Base-by-base conservation (phyloP, 2,329 filamentous ascomycete genomes). In the Falciphora oryzae region DNA sequence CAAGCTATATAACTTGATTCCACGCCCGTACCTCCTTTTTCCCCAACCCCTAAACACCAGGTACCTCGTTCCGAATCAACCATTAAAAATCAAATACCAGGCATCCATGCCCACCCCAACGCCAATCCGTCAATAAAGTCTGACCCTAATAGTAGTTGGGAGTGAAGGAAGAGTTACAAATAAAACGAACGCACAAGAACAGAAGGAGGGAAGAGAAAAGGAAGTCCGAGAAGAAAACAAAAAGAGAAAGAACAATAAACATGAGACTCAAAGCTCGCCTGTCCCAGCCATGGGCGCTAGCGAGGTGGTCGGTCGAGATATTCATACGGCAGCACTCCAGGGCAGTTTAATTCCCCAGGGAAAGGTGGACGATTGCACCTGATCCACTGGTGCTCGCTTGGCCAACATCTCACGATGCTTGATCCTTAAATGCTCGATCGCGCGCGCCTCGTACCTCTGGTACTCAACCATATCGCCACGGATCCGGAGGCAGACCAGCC, bases 401-500 rank as follows among this genome's bases (percentile, higher is more conserved):
- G 57, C 62, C 62, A 59, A 35, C 63, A 32, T 31, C 31, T 50
- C 56, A 53, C 44, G 69, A 57, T 72, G 71, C 63, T 69, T 72
- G 44, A 72, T 68, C 64, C 73, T 68, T 57, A 77, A 72, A 31
- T 78, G 80, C 1, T 68, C 62, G 56, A 32, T 25, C 31, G 62
- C 62, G n/a, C 28, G 67, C 62, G 76, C 76, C 13, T 84, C 85
- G 67, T 83, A 83, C 63, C 71, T 73, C 64, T 78, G 75, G 66
- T 84, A 84, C 65, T 77, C 76, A 4, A 74, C 76, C 3, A 70
- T 72, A 68, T 80, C 81, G 27, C 83, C 82, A 62, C 79, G 82
- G 38, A 85, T 62, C 71, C 79, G 82, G 62, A 88, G 74, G 83
- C 84, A 87, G 75, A 81, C 78, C 38, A 86, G 76, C 71, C 81